A percentile compares a stretch with the other conserved stretches of the same genome.
These are phyloP conservation scores for Phoma sp. DNA, from an alignment of 2,329 filamentous ascomycete genomes.

Conservation along the genomic window DNA sequence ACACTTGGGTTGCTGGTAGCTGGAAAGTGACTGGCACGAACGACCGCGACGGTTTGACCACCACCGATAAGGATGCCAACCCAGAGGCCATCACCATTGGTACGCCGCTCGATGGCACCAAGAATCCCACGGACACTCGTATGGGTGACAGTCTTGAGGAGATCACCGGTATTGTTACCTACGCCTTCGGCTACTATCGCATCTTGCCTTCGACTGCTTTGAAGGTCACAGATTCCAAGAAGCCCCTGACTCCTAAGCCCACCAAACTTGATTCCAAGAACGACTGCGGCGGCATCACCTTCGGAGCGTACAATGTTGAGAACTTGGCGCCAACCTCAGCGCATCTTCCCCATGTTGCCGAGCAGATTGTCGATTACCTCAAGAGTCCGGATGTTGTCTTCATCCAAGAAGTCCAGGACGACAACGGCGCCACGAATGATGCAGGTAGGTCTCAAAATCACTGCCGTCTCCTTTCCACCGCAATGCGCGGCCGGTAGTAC, in stretches of 20 bases:
- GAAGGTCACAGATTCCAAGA: slow-evolving; percentile 53
- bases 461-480: slow-evolving; percentile 4
- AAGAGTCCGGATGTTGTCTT: slow-evolving; percentile 69
- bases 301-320: slow-evolving; percentile 73
- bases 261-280: slow-evolving; percentile 62
- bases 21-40: slow-evolving; percentile 70
- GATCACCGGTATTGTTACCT: slow-evolving; percentile 71
- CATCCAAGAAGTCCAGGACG: slow-evolving; percentile 74
- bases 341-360: slow-evolving; percentile 64
- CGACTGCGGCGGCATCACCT: slow-evolving; percentile 65
- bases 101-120: slow-evolving; percentile 67
- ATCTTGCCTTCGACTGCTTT: slow-evolving; percentile 68
- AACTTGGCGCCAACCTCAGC: slow-evolving; percentile 65
- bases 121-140: slow-evolving; percentile 64
- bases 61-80: slow-evolving; percentile 67
- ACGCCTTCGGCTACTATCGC: slow-evolving; percentile 72
- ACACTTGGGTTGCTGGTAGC: slow-evolving; percentile 71
- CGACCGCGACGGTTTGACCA: slow-evolving; percentile 67
- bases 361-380: slow-evolving; percentile 69
- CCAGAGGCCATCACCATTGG: slow-evolving; percentile 72
- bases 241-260: slow-evolving; percentile 56
- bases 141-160: slow-evolving; percentile 69
- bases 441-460: slow-evolving; percentile 50
- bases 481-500: slow-evolving; percentile 11
- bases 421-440: slow-evolving; percentile 66